Base-by-base conservation (phyloP, 495 filamentous ascomycete species). In the Gamarada debralockiae region DNA sequence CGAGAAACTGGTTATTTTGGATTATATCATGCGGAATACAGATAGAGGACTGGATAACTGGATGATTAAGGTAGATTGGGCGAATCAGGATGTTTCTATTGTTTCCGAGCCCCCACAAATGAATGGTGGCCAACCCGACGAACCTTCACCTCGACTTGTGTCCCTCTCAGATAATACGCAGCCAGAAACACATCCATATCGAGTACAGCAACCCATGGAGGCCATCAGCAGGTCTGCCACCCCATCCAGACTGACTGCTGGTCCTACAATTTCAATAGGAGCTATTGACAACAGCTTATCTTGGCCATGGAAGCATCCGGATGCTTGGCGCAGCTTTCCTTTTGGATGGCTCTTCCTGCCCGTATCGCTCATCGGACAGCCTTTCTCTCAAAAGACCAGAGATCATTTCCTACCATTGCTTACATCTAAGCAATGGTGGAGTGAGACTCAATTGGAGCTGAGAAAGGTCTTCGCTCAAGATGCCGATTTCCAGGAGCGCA, bases 11-110 rank as follows among this genome's bases (percentile, higher is more conserved):
- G 93, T 99, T 12, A 95, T 99, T 60, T 65, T 99, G 61, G 93
- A 99, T 69, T 99, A 99, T 60, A 95, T 99, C 45, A 99, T 99
- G 93, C 83, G 93, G 20, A 99, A 99, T 64, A 99, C 93, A 3
- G 93, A 99, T 66, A 79, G 93, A 69, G 93, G 93, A 10, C 72
- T 97, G 54, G 93, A 99, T 67, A 99, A 99, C 55, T 99, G 93
- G 93, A 99, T 99, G 93, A 90, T 99, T 59, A 92, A 87, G 62
- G 88, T 99, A 21, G 90, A 97, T 65, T 89, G 81, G 80, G 77
- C 87, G 41, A 84, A 77, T 20, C 80, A 93, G 60, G 76, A 87
- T 62, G 92, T 91, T 12, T 88, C 86, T 9, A 89, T 98, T 42
- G 83, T 86, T 33, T 87, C 89, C 1, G 90, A 96, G 17, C 90